A percentile compares a stretch with the other conserved stretches of the same genome.
Evolutionary conservation across 257 asterid genomes (phyloP).

Genomic region (Sherardia arvensis): DNA sequence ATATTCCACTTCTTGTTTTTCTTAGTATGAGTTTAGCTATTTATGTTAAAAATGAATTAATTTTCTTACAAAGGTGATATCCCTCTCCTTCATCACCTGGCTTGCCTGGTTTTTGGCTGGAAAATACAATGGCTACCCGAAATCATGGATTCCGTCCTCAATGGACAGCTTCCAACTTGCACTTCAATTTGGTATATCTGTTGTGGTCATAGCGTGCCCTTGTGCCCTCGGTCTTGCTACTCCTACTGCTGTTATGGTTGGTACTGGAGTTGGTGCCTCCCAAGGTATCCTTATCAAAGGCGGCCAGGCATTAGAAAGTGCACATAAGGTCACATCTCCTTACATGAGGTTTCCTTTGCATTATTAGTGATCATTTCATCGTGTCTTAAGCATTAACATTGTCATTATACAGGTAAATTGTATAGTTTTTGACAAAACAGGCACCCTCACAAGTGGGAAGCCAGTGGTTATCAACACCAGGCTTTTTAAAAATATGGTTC

Average conservation of each 20-base stretch:
- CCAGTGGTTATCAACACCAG: conserved; percentile 76
- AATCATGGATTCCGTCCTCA: conserved; percentile 59
- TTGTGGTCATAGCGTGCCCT: conserved; percentile 92
- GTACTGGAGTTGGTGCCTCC: conserved; percentile 97
- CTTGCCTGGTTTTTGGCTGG: conserved; percentile 52
- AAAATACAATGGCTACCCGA: conserved; percentile 44
- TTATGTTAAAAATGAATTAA: not conserved
- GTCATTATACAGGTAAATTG: conserved; percentile 43
- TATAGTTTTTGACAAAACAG: conserved; percentile 92
- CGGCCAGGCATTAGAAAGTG: conserved; percentile 94
- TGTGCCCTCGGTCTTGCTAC: conserved; percentile 99
- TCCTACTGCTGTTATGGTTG: conserved; percentile 99
- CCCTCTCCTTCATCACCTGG: conserved; percentile 32
- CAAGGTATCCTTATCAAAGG: conserved; percentile 97
- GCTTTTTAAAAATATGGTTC: conserved; percentile 77
- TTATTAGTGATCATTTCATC: not conserved
- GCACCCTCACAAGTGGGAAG: conserved; percentile 95
- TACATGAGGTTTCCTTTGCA: not conserved
- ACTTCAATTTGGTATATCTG: conserved; percentile 80
- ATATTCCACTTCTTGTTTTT: not conserved
- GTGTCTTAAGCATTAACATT: not conserved
- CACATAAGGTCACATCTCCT: conserved; percentile 58
- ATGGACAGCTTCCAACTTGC: conserved; percentile 82
- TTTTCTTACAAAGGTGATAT: conserved; percentile 23
- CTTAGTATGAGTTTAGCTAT: not conserved